Evolutionary conservation across 768 basidiomycete species (phyloP).

Genomic region (Chalciporus piperatus): DNA sequence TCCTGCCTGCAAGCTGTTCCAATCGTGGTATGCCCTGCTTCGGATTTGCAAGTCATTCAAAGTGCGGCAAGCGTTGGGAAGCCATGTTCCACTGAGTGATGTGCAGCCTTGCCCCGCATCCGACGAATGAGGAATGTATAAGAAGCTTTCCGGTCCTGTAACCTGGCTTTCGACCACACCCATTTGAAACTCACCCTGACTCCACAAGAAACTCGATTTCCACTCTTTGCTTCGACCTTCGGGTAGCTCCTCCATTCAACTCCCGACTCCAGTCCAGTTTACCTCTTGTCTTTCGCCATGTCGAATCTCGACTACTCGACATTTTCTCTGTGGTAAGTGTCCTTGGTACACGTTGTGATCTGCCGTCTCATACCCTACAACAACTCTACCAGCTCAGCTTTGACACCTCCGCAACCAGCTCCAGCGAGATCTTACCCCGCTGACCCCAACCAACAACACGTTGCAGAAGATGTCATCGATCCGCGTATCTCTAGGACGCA

Average conservation of each 20-base stretch:
- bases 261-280: conserved; percentile 2
- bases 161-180: conserved; percentile 25
- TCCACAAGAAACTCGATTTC: conserved; percentile 19
- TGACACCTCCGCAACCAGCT: conserved; percentile 26
- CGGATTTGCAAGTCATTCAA: conserved; percentile 30
- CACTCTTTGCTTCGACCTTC: conserved; percentile 7
- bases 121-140: conserved; percentile 25
- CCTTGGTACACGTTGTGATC: background rate
- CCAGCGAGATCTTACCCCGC: conserved; percentile 26
- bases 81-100: conserved; percentile 26
- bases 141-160: conserved; percentile 24
- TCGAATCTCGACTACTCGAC: conserved; percentile 27
- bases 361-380: conserved; percentile 3
- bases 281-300: conserved; percentile 12
- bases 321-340: conserved; percentile 24
- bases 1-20: conserved; percentile 30
- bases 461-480: conserved; percentile 30
- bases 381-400: conserved; percentile 17
- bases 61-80: conserved; percentile 26
- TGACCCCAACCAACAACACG: conserved; percentile 26
- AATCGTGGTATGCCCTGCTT: conserved; percentile 32
- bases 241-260: conserved; percentile 6
- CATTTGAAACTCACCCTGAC: conserved; percentile 21
- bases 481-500: conserved; percentile 22
- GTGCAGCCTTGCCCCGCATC: conserved; percentile 22